These are phyloP conservation scores for Eucalyptus rudis DNA, from an alignment of 345 rosid genomes.

Conservation along the genomic window DNA sequence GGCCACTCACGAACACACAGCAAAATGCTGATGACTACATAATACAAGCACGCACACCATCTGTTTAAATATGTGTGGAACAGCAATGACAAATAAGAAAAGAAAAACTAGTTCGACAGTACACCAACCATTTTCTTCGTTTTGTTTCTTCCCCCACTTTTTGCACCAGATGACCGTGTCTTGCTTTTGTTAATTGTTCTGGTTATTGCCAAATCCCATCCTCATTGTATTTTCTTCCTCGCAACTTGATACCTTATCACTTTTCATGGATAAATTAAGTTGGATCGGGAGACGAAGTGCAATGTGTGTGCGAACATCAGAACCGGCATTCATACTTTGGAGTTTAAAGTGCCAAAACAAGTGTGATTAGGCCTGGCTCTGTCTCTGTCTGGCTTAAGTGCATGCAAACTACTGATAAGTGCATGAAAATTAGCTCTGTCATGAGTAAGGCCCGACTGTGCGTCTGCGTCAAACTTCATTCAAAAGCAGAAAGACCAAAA, in stretches of 20 bases:
- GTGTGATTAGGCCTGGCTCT: neutral
- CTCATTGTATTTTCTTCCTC: neutral
- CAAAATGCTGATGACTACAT: neutral
- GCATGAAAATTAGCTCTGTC: neutral
- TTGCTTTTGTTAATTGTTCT: neutral
- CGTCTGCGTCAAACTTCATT: neutral
- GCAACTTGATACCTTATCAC: neutral
- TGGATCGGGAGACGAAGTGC: neutral
- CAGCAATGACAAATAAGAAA: neutral
- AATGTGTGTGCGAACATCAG: neutral
- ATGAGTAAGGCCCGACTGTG: neutral
- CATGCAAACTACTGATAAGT: neutral
- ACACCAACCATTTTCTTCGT: neutral
- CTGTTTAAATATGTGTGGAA: neutral
- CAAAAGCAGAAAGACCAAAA: neutral
- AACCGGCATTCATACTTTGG: neutral
- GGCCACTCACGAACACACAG: neutral
- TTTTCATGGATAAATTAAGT: neutral
- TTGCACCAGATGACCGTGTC: neutral
- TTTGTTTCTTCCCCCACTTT: rapidly evolving
- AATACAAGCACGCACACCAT: neutral
- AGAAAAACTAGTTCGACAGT: neutral
- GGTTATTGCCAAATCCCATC: neutral
- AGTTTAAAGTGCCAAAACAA: neutral
- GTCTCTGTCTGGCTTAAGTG: neutral